Conservation (phyloP, 176 grass and related monocot species). For the Bolboschoenus planiculmis region DNA sequence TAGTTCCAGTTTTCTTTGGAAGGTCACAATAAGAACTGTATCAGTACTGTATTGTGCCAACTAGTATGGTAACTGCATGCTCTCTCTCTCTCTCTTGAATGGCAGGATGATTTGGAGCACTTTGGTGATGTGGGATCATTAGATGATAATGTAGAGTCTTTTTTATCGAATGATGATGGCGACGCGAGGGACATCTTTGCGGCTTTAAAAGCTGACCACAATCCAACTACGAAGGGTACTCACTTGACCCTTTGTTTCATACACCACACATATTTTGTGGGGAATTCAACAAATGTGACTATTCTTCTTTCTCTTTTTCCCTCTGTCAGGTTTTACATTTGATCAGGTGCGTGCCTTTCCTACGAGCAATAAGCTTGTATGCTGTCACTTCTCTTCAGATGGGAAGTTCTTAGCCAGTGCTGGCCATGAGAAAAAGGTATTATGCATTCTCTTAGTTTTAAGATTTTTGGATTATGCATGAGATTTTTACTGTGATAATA, state of each 20-base stretch:
- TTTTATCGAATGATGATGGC: conserved; percentile 87
- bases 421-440: conserved; percentile 97
- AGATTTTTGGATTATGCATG: background rate
- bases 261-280: background rate
- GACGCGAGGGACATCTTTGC: conserved; percentile 90
- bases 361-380: conserved; percentile 91
- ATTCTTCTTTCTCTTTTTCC: background rate
- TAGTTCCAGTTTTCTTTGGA: background rate
- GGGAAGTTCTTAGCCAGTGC: conserved; percentile 93
- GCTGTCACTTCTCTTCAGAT: conserved; percentile 94
- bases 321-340: conserved; percentile 81
- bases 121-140: conserved; percentile 88
- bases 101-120: conserved; percentile 89
- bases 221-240: conserved; percentile 63
- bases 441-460: conserved; percentile 8
- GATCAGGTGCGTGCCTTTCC: conserved; percentile 62
- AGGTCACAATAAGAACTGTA: no score
- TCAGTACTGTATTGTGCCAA: background rate
- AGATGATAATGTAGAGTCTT: conserved; percentile 97
- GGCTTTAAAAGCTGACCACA: conserved; percentile 69
- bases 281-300: background rate
- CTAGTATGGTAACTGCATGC: background rate
- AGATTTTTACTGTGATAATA: background rate
- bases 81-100: conserved; percentile 1
- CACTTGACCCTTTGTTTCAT: background rate